Conservation (phyloP, 2,329 filamentous ascomycete genomes). For the Phialemoniopsis sp. region DNA sequence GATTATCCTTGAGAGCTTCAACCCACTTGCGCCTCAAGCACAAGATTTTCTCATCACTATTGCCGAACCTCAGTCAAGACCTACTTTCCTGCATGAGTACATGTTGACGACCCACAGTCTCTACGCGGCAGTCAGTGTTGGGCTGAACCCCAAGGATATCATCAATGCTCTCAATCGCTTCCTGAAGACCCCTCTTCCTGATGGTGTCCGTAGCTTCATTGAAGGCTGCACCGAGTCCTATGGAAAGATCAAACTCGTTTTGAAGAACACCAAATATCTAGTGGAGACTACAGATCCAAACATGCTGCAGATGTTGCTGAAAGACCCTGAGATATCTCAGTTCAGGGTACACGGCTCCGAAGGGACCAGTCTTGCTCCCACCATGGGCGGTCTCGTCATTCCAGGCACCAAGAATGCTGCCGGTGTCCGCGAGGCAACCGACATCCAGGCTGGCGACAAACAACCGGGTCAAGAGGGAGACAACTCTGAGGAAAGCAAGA, state of each 20-base stretch:
- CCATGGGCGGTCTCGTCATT: constrained; percentile 84
- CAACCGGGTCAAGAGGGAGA: constrained; percentile 42
- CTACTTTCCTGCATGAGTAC: constrained; percentile 91
- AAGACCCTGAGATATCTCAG: constrained; percentile 76
- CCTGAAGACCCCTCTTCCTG: constrained; percentile 81
- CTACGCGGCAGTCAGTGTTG: constrained; percentile 92
- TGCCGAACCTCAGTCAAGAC: constrained; percentile 86
- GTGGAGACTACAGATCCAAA: constrained; percentile 87
- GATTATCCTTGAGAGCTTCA: constrained; percentile 93
- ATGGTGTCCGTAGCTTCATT: constrained; percentile 77
- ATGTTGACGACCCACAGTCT: constrained; percentile 86
- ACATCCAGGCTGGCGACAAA: constrained; percentile 24
- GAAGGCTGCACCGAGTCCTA: constrained; percentile 79
- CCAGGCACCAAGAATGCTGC: constrained; percentile 92
- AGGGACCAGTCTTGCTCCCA: constrained; percentile 76
- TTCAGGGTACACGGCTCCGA: constrained; percentile 62
- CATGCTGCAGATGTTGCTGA: constrained; percentile 81
- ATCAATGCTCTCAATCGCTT: constrained; percentile 84
- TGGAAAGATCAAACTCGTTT: constrained; percentile 90
- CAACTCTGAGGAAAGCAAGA: constrained; percentile 57
- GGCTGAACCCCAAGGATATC: constrained; percentile 85
- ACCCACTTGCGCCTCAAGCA: constrained; percentile 77
- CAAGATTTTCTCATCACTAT: constrained; percentile 96
- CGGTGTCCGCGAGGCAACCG: constrained; percentile 71
- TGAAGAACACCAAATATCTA: constrained; percentile 92